Base-by-base conservation (phyloP, 441 rosid species). In the Populus hybrid region DNA sequence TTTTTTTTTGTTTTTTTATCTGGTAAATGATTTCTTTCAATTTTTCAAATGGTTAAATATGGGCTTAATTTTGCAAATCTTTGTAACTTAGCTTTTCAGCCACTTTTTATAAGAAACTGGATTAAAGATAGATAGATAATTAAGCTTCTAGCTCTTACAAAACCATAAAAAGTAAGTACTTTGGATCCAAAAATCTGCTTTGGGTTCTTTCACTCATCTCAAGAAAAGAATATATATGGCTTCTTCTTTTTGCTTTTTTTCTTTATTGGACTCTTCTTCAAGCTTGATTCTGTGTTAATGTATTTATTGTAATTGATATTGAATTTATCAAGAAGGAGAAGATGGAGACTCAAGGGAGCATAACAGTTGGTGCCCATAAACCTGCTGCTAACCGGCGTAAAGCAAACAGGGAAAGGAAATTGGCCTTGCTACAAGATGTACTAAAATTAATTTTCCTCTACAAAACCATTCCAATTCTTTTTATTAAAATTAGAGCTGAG, bases 391-490 rank as follows among this genome's bases (percentile, higher is more conserved):
- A 87, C 81, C 79, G 90, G 7, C 92, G 95, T 21, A 76, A 90
- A 81, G 82, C 86, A 76, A 92, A 90, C 82, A 84, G 78, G 85
- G 98, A 93, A 84, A 92, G 78, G 88, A 92, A 90, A 83, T 83
- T 85, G 86, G 94, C 93, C 67, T 88, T 95, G 66, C 84, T 88
- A 33, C 90, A 92, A 92, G 99, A 95, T 91, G 98, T 95, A 91
- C 66, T 70, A 26, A 26, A 26, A 26, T 26, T 31, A 68, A 7
- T 4, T 28, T 66, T 63, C 59, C 74, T 50, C 45, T 63, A 0
- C n/a, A 36, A n/a, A 74, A 50, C 64, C 14, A 26, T 26, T 26
- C 26, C 16, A 53, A 56, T 70, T 67, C 72, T 59, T 9, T 76
- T 65, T 73, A 31, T 73, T 77, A 18, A 11, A n/a, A 71, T 29